Conservation (phyloP, 805 yeast species). For the Metschnikowia borealis region DNA sequence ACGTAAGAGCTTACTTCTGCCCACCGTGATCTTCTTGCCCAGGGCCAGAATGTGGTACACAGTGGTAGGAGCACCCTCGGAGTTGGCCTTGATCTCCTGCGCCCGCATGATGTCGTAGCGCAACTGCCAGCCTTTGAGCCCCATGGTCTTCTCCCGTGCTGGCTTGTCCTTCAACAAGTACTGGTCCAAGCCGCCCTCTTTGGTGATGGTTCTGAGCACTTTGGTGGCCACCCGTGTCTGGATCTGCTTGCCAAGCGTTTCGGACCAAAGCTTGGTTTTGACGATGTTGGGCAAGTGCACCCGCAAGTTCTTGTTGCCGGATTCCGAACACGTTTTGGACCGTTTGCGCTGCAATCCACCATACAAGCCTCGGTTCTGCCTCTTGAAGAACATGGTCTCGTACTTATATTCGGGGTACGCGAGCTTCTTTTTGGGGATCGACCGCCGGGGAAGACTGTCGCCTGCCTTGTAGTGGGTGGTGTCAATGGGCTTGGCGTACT, state of each 20-base stretch:
- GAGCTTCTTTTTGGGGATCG: constrained; percentile 12
- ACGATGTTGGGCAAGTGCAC: constrained; percentile 81
- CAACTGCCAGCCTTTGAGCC: constrained; percentile 87
- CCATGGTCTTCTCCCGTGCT: constrained; percentile 88
- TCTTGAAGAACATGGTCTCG: constrained; percentile 72
- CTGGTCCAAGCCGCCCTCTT: constrained; percentile 93
- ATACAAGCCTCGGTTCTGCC: constrained; percentile 81
- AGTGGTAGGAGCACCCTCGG: constrained; percentile 25
- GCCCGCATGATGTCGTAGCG: constrained; percentile 65
- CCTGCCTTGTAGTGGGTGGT: constrained; percentile 35
- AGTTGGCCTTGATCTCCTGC: constrained; percentile 38
- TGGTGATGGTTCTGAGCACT: constrained; percentile 81
- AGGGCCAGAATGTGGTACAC: constrained; percentile 47
- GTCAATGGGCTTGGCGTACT: constrained; percentile 37
- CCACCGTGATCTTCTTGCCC: constrained; percentile 50
- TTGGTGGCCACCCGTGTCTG: constrained; percentile 66
- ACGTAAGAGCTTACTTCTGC: constrained; percentile 60
- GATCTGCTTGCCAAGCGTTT: constrained; percentile 56
- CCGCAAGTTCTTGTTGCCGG: constrained; percentile 68
- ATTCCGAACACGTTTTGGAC: constrained; percentile 76
- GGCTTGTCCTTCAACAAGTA: constrained; percentile 83
- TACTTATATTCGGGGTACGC: constrained; percentile 43
- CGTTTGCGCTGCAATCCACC: constrained; percentile 82
- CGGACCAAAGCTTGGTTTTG: constrained; percentile 78
- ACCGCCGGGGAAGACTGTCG: constrained; percentile 24